Evolutionary conservation across 2,329 filamentous ascomycete species (phyloP).

Genomic region (Aspergillus udagawae): DNA sequence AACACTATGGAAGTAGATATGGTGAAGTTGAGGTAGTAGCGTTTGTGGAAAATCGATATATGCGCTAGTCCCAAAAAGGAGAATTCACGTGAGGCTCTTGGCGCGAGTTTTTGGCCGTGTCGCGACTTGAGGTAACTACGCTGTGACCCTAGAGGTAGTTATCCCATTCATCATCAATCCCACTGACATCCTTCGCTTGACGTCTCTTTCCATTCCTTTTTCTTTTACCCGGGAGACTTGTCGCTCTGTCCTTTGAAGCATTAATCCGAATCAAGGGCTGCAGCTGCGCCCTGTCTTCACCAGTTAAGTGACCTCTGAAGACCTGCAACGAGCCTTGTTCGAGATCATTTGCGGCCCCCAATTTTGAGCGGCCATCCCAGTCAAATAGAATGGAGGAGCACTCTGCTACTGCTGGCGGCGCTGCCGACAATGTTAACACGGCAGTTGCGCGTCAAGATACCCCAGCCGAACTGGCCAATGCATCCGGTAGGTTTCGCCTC

Average conservation of each 20-base stretch:
- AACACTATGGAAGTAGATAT: not conserved
- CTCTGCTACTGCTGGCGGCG: constrained; percentile 21
- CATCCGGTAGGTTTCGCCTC: constrained; percentile 28
- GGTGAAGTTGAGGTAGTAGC: not conserved
- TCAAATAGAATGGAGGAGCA: constrained; percentile 35
- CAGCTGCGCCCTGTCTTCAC: constrained; percentile 8
- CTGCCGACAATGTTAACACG: constrained; percentile 26
- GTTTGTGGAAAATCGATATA: not conserved
- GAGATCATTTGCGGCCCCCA: constrained; percentile 27
- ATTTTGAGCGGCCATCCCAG: constrained; percentile 22
- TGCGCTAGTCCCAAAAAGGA: constrained; percentile 8
- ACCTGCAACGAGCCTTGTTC: constrained; percentile 29
- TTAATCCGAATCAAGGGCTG: constrained; percentile 4
- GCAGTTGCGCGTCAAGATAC: constrained; percentile 25
- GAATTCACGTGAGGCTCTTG: constrained; percentile 24
- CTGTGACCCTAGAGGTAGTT: constrained; percentile 18
- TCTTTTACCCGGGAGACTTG: not conserved
- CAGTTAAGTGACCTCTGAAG: constrained; percentile 12
- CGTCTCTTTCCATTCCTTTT: constrained; percentile 3
- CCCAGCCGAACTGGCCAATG: constrained; percentile 24
- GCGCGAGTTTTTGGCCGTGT: constrained; percentile 36
- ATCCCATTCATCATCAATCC: constrained; percentile 17
- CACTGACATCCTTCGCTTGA: constrained; percentile 4
- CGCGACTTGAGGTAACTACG: constrained; percentile 23
- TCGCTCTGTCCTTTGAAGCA: constrained; percentile 1